Conservation (phyloP, 2,329 filamentous ascomycete genomes). For the Arthrinium phaeospermum region DNA sequence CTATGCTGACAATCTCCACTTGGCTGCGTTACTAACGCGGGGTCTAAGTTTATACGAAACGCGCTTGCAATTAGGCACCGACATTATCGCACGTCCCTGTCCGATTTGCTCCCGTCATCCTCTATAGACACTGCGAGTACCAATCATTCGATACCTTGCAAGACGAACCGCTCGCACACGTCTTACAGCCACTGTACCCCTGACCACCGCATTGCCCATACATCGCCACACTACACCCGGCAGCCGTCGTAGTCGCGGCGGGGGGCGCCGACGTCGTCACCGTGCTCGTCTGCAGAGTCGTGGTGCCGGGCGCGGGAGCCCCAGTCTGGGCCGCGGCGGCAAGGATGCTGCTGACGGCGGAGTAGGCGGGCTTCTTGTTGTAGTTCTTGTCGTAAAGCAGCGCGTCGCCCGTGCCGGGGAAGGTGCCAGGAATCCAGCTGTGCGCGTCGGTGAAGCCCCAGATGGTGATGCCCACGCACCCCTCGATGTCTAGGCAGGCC, state of each 20-base stretch:
- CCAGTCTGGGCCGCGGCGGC: slow-evolving; percentile 1
- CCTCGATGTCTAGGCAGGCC: slow-evolving; percentile 38
- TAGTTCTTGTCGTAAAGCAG: slow-evolving; percentile 42
- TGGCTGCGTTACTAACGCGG: neutral
- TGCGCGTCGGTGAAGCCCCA: slow-evolving; percentile 48
- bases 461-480: slow-evolving; percentile 46
- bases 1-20: neutral
- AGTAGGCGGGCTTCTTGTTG: slow-evolving; percentile 44
- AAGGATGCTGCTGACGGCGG: slow-evolving; percentile 34
- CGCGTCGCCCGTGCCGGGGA: slow-evolving; percentile 42
- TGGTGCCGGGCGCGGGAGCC: neutral
- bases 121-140: slow-evolving; percentile 23
- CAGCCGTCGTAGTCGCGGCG: slow-evolving; percentile 17
- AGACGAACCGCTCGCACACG: slow-evolving; percentile 15
- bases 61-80: neutral
- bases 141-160: slow-evolving; percentile 23
- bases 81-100: neutral
- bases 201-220: slow-evolving; percentile 23
- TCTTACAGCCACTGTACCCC: slow-evolving; percentile 18
- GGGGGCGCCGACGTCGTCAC: slow-evolving; percentile 18
- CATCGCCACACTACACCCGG: slow-evolving; percentile 16
- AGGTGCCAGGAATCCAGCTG: slow-evolving; percentile 44
- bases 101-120: neutral
- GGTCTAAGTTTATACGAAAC: neutral
- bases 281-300: slow-evolving; percentile 10